phyloP scores from a whole-genome alignment of 306 rosid species.

The Pyrus communis region DNA sequence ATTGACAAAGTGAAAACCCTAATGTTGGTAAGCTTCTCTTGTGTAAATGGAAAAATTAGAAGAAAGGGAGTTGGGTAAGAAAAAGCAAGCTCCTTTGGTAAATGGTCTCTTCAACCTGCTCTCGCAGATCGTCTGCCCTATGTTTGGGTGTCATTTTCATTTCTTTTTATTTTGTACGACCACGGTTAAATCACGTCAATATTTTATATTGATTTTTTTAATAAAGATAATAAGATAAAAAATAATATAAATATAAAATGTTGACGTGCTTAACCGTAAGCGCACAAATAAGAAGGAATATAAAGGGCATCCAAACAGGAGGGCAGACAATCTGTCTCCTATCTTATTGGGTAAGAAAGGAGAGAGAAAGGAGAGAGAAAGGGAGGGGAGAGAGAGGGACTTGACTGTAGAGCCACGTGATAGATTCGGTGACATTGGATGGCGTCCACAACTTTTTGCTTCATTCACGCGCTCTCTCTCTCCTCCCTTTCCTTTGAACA shows the following conservation, averaged over 20 bases:
- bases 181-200: no score
- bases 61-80: constrained; percentile 2
- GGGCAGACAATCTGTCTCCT: no score
- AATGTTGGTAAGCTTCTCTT: background rate
- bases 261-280: no score
- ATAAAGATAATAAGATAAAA: no score
- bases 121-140: background rate
- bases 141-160: no score
- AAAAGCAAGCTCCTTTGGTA: constrained; percentile 1
- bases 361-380: constrained; percentile 14
- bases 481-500: background rate
- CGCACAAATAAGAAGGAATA: no score
- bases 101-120: background rate
- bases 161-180: no score
- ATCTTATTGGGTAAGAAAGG: constrained; percentile 21
- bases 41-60: background rate
- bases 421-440: constrained; percentile 50
- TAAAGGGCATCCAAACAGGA: no score
- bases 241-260: no score
- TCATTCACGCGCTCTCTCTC: constrained; percentile 29
- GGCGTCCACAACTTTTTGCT: constrained; percentile 49
- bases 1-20: no score
- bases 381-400: constrained; percentile 6
- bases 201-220: no score
- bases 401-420: constrained; percentile 68